Percentiles rank a stretch among this genome's conserved stretches.
These are phyloP conservation scores for Prunus kanzakura DNA, from an alignment of 306 rosid species.

Conservation along the genomic window DNA sequence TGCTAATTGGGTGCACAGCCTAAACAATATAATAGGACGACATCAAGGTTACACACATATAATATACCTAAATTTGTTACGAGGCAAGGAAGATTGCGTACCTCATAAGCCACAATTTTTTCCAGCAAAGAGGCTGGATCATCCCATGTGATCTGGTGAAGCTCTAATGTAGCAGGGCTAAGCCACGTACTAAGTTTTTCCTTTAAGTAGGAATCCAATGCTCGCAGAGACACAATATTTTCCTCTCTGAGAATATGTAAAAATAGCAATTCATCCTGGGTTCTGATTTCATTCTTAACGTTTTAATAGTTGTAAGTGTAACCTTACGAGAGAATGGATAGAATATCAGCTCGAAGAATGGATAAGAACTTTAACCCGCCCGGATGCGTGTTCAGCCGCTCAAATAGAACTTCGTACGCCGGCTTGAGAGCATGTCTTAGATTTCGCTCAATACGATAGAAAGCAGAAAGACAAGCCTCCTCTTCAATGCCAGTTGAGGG, in stretches of 20 bases:
- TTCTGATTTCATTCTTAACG: background rate
- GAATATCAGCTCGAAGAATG: slow-evolving; percentile 75
- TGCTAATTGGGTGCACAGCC: slow-evolving; percentile 99
- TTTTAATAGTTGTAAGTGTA: background rate
- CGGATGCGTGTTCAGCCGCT: slow-evolving; percentile 81
- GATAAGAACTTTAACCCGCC: slow-evolving; percentile 87
- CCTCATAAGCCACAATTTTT: slow-evolving; percentile 97
- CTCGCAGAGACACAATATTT: slow-evolving; percentile 70
- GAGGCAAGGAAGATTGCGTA: slow-evolving; percentile 29
- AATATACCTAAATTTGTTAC: background rate
- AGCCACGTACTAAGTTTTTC: slow-evolving; percentile 89
- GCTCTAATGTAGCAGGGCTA: slow-evolving; percentile 95
- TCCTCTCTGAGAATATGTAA: slow-evolving; percentile 53
- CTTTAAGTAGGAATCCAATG: slow-evolving; percentile 81
- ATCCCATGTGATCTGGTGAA: slow-evolving; percentile 96
- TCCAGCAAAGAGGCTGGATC: slow-evolving; percentile 96
- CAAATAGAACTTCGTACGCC: slow-evolving; percentile 78
- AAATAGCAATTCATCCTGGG: slow-evolving; percentile 20
- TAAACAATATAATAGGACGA: slow-evolving; percentile 35
- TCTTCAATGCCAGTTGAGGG: slow-evolving; percentile 48
- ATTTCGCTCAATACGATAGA: slow-evolving; percentile 71
- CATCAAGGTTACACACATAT: slow-evolving; percentile 5
- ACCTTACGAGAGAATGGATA: slow-evolving; percentile 76
- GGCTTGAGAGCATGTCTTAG: slow-evolving; percentile 87
- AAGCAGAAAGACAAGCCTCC: slow-evolving; percentile 54